Conservation (phyloP, 768 basidiomycete genomes). For the Xerocomellus intermedius region DNA sequence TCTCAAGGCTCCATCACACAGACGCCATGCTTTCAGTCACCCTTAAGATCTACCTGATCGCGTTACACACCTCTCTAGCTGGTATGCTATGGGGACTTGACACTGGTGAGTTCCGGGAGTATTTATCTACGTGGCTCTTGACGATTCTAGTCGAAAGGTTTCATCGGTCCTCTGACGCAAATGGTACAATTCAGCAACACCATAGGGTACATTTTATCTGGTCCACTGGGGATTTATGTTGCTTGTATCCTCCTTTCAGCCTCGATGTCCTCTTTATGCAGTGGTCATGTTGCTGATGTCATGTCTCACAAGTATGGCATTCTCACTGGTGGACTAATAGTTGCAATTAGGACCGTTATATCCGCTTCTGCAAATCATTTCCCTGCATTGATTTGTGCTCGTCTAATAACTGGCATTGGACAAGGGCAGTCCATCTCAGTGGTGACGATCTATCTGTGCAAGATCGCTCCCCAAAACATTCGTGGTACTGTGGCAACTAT, state of each 20-base stretch:
- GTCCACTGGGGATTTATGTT: slow-evolving; percentile 43
- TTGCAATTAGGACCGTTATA: slow-evolving; percentile 41
- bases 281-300: slow-evolving; percentile 44
- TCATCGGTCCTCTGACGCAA: slow-evolving; percentile 45
- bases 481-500: slow-evolving; percentile 41
- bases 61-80: slow-evolving; percentile 24
- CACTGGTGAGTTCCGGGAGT: slow-evolving; percentile 18
- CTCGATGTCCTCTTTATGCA: slow-evolving; percentile 37
- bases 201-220: slow-evolving; percentile 37
- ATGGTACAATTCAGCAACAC: slow-evolving; percentile 44
- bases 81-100: slow-evolving; percentile 34
- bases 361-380: slow-evolving; percentile 37
- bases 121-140: not conserved
- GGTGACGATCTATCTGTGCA: slow-evolving; percentile 39
- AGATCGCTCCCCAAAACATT: slow-evolving; percentile 42
- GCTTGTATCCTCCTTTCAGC: slow-evolving; percentile 44
- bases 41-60: slow-evolving; percentile 26
- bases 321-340: slow-evolving; percentile 41
- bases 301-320: slow-evolving; percentile 48
- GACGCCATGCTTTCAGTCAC: slow-evolving; percentile 14
- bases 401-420: slow-evolving; percentile 46
- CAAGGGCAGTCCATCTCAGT: slow-evolving; percentile 46
- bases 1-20: not conserved
- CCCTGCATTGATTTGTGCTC: slow-evolving; percentile 40
- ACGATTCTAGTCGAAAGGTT: slow-evolving; percentile 15